Base-by-base conservation (phyloP, 345 rosid genomes). In the Moricandia moricandioides region DNA sequence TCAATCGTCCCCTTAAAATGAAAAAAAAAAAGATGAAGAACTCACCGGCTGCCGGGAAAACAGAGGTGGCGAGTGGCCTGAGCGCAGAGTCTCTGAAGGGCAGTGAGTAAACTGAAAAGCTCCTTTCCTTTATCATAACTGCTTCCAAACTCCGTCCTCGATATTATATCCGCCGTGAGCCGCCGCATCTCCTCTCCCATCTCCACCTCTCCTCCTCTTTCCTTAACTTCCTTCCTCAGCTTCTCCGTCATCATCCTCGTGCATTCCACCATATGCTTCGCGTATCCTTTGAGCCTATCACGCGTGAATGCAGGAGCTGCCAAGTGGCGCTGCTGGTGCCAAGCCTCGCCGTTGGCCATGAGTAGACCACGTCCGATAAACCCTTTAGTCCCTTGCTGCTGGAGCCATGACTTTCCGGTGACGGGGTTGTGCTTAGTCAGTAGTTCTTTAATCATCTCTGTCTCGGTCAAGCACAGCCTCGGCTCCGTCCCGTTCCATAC, bases 401-500 rank as follows among this genome's bases (percentile, higher is more conserved):
- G 99, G 8, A 88, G 79, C 99, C 98, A 95, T 4, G 99, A 92
- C 71, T 88, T 95, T 0, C 99, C 99, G 0, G 97, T 84, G 16
- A 82, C 83, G 0, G 85, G 81, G 75, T 88, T 89, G 76, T 90
- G 84, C 79, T 89, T 95, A 0, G 89, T 78, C 7, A 95, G 65
- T 8, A 92, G 75, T 64, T 90, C 98, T 40, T 84, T 92, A 34
- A 92, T 95, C 88, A 92, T 49, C 18, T 88, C 94, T 0, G 88
- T 83, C 73, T 95, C 99, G 1, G 87, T 82, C 34, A 95, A 43
- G 58, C 97, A 92, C 82, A 95, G 81, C 79, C 99, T 74, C 0
- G 99, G 99, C 79, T 95, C 99, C 0, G 84, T 79, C 68, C 99
- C 99, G 31, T 88, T 85, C 98, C 99, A 95, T 16, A 81, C 84